Base-by-base conservation (phyloP, 208 protist genomes). In the Acanthamoeba healyi region DNA sequence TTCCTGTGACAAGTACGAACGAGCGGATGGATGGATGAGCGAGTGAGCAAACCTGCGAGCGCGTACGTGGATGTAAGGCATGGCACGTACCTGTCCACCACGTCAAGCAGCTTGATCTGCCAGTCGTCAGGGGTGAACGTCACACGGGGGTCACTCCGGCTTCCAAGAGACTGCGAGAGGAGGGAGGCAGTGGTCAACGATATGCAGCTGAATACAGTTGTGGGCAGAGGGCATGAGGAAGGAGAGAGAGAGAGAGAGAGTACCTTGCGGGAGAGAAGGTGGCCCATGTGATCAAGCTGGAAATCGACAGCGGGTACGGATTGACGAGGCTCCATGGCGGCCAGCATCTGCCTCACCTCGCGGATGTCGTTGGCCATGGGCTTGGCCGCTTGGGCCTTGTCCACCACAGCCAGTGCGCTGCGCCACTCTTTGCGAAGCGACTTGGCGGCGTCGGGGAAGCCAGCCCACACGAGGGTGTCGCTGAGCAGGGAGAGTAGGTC, bases 81-180 rank as follows among this genome's bases (percentile, higher is more conserved):
- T 34, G 54, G 22, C 22, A 51, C 40, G n/a, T 94, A 82, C 36
- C 42, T 61, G 58, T 99, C 98, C 19, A 99, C 98, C 61, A 98
- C 98, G 96, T 99, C 98, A 2, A 99, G 96, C 86, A 99, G 95
- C 42, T 99, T 96, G 4, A 96, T 94, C 96, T 99, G 99, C 99
- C 99, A 99, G 29, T 58, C 94, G 95, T 99, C 99, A 0, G 98
- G 99, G 87, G 97, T 98, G 96, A 99, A 99, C 49, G 96, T 96
- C 24, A 99, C 98, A 44, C 97, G 96, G 46, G 97, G 96, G 96
- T 99, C 98, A 91, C 34, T 87, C 2, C 38, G 49, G 42, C 77
- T 38, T 87, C 34, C 77, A 49, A 49, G 44, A 49, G 44, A 49
- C 44, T 49, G 4, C 9, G 44, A 49, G 44, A 12, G 44, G 44